Evolutionary conservation across 1,284 basidiomycete genomes (phyloP).

Genomic region (Somion occarium): DNA sequence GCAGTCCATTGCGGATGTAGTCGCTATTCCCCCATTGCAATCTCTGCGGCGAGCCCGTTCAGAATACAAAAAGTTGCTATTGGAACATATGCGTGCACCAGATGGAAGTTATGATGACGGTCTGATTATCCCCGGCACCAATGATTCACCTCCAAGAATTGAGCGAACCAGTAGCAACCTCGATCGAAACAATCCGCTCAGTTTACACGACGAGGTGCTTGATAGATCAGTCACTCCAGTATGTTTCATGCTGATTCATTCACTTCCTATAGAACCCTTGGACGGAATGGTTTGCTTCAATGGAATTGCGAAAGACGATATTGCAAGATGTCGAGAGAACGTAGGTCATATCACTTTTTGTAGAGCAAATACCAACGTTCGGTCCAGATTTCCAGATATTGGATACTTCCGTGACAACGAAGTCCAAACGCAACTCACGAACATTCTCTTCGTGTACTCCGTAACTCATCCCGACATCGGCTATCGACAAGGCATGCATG

Average conservation of each 20-base stretch:
- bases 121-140: constrained; percentile 48
- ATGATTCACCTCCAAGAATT: constrained; percentile 32
- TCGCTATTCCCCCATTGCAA: constrained; percentile 39
- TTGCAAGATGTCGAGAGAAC: constrained; percentile 91
- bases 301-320: constrained; percentile 85
- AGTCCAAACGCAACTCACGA: constrained; percentile 77
- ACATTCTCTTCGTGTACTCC: constrained; percentile 82
- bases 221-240: constrained; percentile 1
- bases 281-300: constrained; percentile 85
- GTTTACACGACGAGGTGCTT: constrained; percentile 73
- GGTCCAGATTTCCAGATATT: constrained; percentile 92
- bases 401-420: constrained; percentile 75
- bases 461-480: constrained; percentile 75
- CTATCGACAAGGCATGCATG: constrained; percentile 96
- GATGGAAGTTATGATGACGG: constrained; percentile 75
- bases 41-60: constrained; percentile 44
- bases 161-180: constrained; percentile 38
- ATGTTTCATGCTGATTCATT: background rate
- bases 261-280: constrained; percentile 70
- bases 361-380: too few species aligned
- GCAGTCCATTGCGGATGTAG: constrained; percentile 39
- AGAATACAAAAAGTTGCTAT: constrained; percentile 45
- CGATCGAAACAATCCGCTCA: constrained; percentile 82
- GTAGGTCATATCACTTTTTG: constrained; percentile 45
- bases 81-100: constrained; percentile 69